These are phyloP conservation scores for Cornus kousa DNA, from an alignment of 148 eudicot genomes.

Conservation along the genomic window DNA sequence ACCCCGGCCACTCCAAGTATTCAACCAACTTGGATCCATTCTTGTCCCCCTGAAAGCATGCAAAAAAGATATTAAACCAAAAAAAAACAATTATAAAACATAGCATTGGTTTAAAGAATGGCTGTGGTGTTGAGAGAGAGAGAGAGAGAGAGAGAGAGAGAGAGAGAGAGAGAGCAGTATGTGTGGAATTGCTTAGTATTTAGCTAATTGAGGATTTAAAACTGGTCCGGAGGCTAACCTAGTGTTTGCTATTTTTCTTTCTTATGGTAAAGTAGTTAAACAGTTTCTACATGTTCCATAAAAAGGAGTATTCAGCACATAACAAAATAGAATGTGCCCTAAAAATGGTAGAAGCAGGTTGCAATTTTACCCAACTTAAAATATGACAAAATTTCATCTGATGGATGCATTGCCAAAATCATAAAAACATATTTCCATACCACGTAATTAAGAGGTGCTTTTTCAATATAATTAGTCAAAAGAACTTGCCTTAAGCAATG, in stretches of 20 bases:
- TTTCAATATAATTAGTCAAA: neutral
- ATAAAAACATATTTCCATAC: neutral
- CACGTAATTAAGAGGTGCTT: neutral
- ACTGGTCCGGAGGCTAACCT: too few species aligned
- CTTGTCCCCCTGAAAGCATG: conserved; percentile 51
- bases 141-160: too few species aligned
- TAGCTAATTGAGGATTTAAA: too few species aligned
- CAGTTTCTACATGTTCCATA: neutral
- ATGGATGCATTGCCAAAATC: neutral
- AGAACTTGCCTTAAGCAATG: neutral
- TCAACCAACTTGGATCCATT: conserved; percentile 67
- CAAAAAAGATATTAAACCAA: conserved; percentile 9
- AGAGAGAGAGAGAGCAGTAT: too few species aligned
- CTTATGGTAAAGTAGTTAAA: too few species aligned
- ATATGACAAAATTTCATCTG: neutral
- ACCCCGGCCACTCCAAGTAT: conserved; percentile 57
- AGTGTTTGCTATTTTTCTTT: too few species aligned
- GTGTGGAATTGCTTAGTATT: too few species aligned
- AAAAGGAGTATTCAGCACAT: neutral
- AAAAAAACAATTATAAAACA: neutral
- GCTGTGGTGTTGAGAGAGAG: too few species aligned
- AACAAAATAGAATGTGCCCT: neutral
- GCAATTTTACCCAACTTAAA: neutral
- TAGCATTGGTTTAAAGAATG: neutral
- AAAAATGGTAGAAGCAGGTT: neutral